These are phyloP conservation scores for Aspergillus unguis DNA, from an alignment of 2,329 filamentous ascomycete species.

Conservation along the genomic window DNA sequence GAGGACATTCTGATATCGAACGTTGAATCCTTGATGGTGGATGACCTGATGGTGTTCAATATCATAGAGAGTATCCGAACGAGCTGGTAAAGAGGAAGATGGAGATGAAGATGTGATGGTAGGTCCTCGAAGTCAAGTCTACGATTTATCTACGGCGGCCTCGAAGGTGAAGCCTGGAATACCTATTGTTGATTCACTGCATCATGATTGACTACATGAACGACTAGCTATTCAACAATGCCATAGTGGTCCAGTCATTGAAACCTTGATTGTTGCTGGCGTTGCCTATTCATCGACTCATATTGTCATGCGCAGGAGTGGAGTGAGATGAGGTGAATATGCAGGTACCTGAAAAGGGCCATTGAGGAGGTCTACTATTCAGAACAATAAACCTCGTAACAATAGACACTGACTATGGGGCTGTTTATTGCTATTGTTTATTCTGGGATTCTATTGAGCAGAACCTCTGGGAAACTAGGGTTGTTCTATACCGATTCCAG, in stretches of 20 bases:
- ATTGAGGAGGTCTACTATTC: not conserved
- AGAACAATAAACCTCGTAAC: not conserved
- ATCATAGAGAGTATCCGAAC: not conserved
- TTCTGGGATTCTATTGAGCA: no score
- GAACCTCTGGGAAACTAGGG: no score
- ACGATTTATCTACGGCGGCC: not conserved
- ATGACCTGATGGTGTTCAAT: not conserved
- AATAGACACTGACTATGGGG: no score
- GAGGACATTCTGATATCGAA: constrained; percentile 10
- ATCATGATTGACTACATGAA: not conserved
- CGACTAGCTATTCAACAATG: constrained; percentile 1
- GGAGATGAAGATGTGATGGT: not conserved
- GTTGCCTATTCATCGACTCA: not conserved
- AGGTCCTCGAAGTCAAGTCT: not conserved
- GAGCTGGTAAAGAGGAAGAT: not conserved
- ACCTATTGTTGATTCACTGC: constrained; percentile 7
- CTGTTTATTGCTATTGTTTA: no score
- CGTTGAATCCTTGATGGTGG: not conserved
- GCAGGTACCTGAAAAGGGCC: not conserved
- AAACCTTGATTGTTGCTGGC: not conserved
- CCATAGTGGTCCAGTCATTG: not conserved
- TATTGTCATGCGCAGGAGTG: not conserved
- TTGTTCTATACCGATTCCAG: no score
- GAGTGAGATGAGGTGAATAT: not conserved
- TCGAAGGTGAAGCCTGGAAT: not conserved